Evolutionary conservation across 257 asterid species (phyloP), one percentile per base, ranked within the genome.

Genomic region (Plantago elongata): DNA sequence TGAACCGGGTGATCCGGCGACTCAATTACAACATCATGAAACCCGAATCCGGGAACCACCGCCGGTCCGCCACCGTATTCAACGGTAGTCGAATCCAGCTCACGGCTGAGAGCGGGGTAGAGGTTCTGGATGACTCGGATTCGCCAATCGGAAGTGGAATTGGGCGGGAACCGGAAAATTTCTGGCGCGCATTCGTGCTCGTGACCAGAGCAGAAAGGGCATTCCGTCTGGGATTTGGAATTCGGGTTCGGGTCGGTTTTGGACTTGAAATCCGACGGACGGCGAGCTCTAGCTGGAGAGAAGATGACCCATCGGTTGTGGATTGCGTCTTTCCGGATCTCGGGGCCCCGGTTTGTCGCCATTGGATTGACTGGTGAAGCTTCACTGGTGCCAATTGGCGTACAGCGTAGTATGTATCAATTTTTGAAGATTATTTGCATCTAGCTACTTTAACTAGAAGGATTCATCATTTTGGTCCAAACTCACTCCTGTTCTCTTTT

Each of bases 131-230:
- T 83, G 61, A 92, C 96, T 57, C 99, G 81, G 64, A 89, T 61
- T 52, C 74, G 74, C 99, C 99, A 92, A 54, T 77, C 84, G 44
- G 81, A 50, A n/a, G 83, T 61, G 50, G 89, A 77, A 10, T 75
- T 79, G 11, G 82, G 77, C 5, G 93, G 94, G 65, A 78, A 64
- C 44, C 97, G 87, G 84, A 92, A 84, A 7, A 89, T 84, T 72
- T 92, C 99, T 16, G 97, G 99, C 51, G 96, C 99, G 75, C 99
- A 92, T 69, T 86, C 84, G 79, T 84, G 91, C 80, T 89, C 99
- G 71, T 80, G 84, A 22, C 95, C 96, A 51, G 76, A 68, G 78
- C 99, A 92, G 71, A 92, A 92, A 17, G 99, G 88, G 76, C 99
- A 89, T 49, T 73, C 77, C 16, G 65, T 62, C 54, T 70, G 76